Base-by-base conservation (phyloP, 1,284 basidiomycete species). In the Apiotrichum sp. region DNA sequence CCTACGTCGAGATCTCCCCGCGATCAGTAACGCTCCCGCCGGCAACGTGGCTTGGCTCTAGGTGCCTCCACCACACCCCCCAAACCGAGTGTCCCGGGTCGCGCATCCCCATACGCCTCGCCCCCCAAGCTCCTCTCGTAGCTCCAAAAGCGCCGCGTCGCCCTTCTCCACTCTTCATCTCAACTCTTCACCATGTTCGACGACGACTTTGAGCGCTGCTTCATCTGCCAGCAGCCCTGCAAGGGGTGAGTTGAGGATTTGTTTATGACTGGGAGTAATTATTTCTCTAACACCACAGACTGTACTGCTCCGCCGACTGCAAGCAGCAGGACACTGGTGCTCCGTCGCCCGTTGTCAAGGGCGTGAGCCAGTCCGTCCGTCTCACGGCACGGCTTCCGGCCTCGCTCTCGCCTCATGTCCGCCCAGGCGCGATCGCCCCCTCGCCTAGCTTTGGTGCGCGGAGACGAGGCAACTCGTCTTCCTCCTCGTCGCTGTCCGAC, bases 291-390 rank as follows among this genome's bases (percentile, higher is more conserved):
- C 38, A 41, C 34, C 43, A 47, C 56, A 72, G 69, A n/a, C 64
- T 74, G 36, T 74, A 72, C 62, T 74, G 72, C 65, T 74, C 72
- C 2, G 63, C 66, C 3, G 66, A 70, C 47, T 74, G 72, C 61
- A 60, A 66, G 33, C 60, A 62, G 36, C 65, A 67, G 55, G 72
- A 74, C 62, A 68, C 66, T 59, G 71, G 71, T 31, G 62, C 63
- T 11, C 45, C 58, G 2, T 69, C 68, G 14, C 65, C 64, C 1
- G 52, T 57, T 14, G 50, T 62, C 34, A 64, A 65, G 47, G 52
- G 58, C 14, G 53, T 54, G 7, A 46, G 49, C 46, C 59, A 62
- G 1, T 63, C 62, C 31, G 63, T 69, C 14, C 66, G 62, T 36
- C 62, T 73, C 42, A 72, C 71, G 2, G 61, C 71, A 2, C 66